A percentile compares a stretch with the other conserved stretches of the same genome.
These are phyloP conservation scores for Hyaloscypha finlandica DNA, from an alignment of 495 filamentous ascomycete genomes.

Conservation along the genomic window DNA sequence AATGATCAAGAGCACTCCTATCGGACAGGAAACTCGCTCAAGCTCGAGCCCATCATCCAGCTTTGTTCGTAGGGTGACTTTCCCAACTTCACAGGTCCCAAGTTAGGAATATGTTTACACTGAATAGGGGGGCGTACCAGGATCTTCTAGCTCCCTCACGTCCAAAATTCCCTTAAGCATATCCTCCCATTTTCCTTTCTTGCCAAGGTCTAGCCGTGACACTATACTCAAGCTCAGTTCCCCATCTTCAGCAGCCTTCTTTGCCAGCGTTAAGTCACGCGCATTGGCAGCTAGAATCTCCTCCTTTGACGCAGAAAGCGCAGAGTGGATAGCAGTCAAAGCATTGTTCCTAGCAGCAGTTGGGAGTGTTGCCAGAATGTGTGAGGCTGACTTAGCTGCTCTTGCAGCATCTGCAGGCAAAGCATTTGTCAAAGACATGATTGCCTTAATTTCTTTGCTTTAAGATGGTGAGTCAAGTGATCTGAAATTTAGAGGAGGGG, in stretches of 20 bases:
- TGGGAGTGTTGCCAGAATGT: slow-evolving; percentile 65
- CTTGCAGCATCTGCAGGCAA: slow-evolving; percentile 65
- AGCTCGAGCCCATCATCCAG: slow-evolving; percentile 88
- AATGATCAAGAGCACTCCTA: slow-evolving; percentile 94
- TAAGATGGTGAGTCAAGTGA: slow-evolving; percentile 9
- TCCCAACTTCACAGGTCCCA: slow-evolving; percentile 64
- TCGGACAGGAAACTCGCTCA: slow-evolving; percentile 87
- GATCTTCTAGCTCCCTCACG: slow-evolving; percentile 84
- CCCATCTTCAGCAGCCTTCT: slow-evolving; percentile 69
- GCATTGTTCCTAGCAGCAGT: slow-evolving; percentile 75
- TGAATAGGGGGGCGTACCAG: slow-evolving; percentile 52
- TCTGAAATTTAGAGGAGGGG: slow-evolving; percentile 16
- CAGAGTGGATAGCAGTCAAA: slow-evolving; percentile 75
- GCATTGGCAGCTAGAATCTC: slow-evolving; percentile 85
- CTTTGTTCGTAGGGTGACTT: slow-evolving; percentile 76
- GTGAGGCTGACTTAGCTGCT: slow-evolving; percentile 70
- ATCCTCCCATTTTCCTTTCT: slow-evolving; percentile 91
- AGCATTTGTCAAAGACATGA: slow-evolving; percentile 77
- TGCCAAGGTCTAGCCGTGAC: slow-evolving; percentile 84
- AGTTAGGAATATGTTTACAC: slow-evolving; percentile 7
- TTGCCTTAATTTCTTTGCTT: not conserved
- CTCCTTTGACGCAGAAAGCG: slow-evolving; percentile 64
- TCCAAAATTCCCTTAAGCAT: slow-evolving; percentile 96
- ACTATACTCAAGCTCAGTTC: slow-evolving; percentile 80
- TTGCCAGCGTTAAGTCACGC: slow-evolving; percentile 73